phyloP scores from a whole-genome alignment of 1,284 basidiomycete genomes.

The Ganoderma lingzhi region DNA sequence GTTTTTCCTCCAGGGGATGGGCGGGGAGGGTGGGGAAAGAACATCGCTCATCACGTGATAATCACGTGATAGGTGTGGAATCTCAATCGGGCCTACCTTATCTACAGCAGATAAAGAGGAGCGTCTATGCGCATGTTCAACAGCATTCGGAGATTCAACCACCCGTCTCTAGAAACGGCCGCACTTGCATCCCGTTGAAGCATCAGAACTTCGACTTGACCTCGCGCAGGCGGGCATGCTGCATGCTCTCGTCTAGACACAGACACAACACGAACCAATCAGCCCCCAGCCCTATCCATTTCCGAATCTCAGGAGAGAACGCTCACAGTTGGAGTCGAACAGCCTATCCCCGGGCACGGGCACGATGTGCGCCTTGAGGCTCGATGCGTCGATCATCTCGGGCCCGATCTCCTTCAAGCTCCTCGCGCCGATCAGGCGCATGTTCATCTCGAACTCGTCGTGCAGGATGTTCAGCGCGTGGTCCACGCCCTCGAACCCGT shows the following conservation, averaged over 20 bases:
- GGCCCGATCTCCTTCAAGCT: conserved; percentile 81
- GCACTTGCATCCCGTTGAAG: not conserved
- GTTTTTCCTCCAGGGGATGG: no score
- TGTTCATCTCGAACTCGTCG: conserved; percentile 95
- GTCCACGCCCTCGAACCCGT: conserved; percentile 84
- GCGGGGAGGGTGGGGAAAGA: no score
- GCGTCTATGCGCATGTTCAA: not conserved
- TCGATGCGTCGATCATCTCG: conserved; percentile 85
- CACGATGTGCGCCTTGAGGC: conserved; percentile 65
- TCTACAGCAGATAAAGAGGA: not conserved
- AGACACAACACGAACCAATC: not conserved
- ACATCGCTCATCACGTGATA: no score
- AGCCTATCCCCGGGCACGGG: conserved; percentile 72
- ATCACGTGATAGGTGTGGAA: no score
- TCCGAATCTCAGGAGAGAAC: conserved; percentile 54
- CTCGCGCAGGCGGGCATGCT: conserved; percentile 58
- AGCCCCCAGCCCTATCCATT: conserved; percentile 45
- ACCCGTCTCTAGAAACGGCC: not conserved
- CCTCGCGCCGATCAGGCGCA: conserved; percentile 85
- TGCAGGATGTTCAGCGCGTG: conserved; percentile 65
- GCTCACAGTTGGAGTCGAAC: conserved; percentile 80
- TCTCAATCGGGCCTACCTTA: no score
- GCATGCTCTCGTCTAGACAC: conserved; percentile 52
- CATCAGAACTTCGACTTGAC: conserved; percentile 56
- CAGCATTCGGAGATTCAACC: not conserved